Conservation (phyloP, 2,329 filamentous ascomycete genomes). For the Xylariaceae sp. region DNA sequence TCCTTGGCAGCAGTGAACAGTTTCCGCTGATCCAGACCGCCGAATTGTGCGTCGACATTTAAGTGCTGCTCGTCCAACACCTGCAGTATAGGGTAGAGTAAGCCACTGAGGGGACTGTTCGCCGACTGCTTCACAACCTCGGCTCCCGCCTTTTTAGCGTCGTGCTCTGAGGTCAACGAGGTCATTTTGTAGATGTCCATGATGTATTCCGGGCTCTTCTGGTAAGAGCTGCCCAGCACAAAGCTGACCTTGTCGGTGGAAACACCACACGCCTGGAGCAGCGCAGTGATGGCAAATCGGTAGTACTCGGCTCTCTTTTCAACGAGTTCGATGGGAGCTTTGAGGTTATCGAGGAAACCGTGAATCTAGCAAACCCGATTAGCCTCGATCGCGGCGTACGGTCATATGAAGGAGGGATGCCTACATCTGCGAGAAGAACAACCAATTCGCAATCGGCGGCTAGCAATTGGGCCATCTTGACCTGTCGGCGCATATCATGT, state of each 20-base stretch:
- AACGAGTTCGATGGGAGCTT: conserved; percentile 85
- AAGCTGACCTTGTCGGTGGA: conserved; percentile 76
- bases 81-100: conserved; percentile 85
- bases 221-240: conserved; percentile 80
- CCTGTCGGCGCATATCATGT: conserved; percentile 23
- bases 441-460: conserved; percentile 78
- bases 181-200: conserved; percentile 85
- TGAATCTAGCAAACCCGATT: conserved; percentile 35
- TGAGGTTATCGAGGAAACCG: conserved; percentile 78
- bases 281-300: conserved; percentile 66
- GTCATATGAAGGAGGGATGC: neutral
- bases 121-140: conserved; percentile 92
- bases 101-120: conserved; percentile 68
- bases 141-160: conserved; percentile 81
- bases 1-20: conserved; percentile 84
- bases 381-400: neutral
- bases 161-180: conserved; percentile 59
- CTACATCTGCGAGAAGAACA: conserved; percentile 68
- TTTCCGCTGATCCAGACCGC: conserved; percentile 82
- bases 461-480: conserved; percentile 88
- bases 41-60: conserved; percentile 83
- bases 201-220: conserved; percentile 67
- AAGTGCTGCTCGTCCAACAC: conserved; percentile 88
- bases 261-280: conserved; percentile 75
- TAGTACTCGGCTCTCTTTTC: conserved; percentile 82